Percentiles rank a stretch among this genome's conserved stretches.
These are phyloP conservation scores for Lolium perenne DNA, from an alignment of 176 grass and related monocot genomes.

Conservation along the genomic window DNA sequence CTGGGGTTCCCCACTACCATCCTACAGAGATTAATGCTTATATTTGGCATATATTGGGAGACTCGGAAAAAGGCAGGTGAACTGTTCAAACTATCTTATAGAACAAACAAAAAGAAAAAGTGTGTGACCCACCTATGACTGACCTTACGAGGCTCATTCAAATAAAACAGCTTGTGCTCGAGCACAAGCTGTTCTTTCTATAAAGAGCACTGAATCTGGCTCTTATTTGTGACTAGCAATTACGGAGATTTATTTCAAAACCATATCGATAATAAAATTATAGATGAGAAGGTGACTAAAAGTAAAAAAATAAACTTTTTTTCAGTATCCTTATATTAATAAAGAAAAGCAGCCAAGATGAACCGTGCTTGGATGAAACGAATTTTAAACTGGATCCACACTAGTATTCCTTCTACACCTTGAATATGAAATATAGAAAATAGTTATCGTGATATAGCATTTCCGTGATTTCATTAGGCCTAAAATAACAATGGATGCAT, in stretches of 20 bases:
- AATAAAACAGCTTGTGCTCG: background rate
- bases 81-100: no score
- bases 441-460: background rate
- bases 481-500: background rate
- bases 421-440: background rate
- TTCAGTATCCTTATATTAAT: background rate
- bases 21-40: no score
- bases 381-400: background rate
- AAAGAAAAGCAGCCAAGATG: background rate
- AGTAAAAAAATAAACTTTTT: background rate
- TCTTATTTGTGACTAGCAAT: background rate
- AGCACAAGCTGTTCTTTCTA: background rate
- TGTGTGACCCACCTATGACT: background rate
- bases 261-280: background rate
- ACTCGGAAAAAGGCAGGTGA: no score
- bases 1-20: background rate
- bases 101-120: background rate
- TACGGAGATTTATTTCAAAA: background rate
- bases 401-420: background rate
- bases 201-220: background rate
- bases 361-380: background rate
- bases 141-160: background rate
- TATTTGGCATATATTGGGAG: no score
- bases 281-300: background rate
- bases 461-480: background rate